Conservation (phyloP, 768 basidiomycete species). For the Trametes sanguinea region DNA sequence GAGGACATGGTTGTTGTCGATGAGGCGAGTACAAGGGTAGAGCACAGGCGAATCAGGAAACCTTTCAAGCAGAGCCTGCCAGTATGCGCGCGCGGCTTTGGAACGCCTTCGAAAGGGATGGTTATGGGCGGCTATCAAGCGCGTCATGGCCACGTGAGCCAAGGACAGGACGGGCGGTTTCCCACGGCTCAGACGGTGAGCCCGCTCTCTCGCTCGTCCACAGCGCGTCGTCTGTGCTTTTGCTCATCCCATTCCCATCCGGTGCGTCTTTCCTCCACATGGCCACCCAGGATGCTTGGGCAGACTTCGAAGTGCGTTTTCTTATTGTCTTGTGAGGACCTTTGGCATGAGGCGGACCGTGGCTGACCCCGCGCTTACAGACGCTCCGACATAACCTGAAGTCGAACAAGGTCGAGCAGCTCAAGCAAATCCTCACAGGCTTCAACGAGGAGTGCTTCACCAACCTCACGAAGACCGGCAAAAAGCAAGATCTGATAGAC, state of each 20-base stretch:
- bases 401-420: slow-evolving; percentile 80
- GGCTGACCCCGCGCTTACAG: slow-evolving; percentile 41
- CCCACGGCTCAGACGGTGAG: slow-evolving; percentile 11
- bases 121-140: background rate
- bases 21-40: slow-evolving; percentile 28
- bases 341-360: background rate
- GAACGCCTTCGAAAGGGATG: background rate
- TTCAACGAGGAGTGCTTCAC: slow-evolving; percentile 79
- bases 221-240: slow-evolving; percentile 10
- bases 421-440: slow-evolving; percentile 78
- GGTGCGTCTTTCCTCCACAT: slow-evolving; percentile 38
- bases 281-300: slow-evolving; percentile 64
- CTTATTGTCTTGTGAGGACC: slow-evolving; percentile 12
- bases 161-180: slow-evolving; percentile 1
- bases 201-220: slow-evolving; percentile 14
- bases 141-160: slow-evolving; percentile 19
- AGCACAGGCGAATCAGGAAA: slow-evolving; percentile 21
- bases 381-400: slow-evolving; percentile 68
- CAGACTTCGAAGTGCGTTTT: slow-evolving; percentile 69
- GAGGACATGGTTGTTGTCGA: slow-evolving; percentile 32
- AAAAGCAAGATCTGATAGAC: slow-evolving; percentile 87
- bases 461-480: slow-evolving; percentile 72
- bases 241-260: background rate
- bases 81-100: background rate
- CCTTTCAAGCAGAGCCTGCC: background rate